phyloP scores from a whole-genome alignment of 2,329 filamentous ascomycete species.

The Fusarium anthophilum region DNA sequence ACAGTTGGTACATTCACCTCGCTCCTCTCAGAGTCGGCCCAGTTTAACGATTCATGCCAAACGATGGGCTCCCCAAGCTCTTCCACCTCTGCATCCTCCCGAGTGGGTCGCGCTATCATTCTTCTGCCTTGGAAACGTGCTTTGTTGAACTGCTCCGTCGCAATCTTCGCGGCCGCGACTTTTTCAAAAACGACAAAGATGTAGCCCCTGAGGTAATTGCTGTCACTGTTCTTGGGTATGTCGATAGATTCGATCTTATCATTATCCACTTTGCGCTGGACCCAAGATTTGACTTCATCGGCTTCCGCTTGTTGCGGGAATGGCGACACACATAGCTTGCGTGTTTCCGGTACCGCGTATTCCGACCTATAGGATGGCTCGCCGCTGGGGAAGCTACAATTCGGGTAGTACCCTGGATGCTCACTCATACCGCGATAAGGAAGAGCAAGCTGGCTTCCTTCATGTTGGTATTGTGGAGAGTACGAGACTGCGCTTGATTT shows the following conservation, averaged over 20 bases:
- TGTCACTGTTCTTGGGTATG: slow-evolving; percentile 37
- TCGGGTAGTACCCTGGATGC: slow-evolving; percentile 2
- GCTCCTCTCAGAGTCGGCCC: neutral
- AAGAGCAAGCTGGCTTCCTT: slow-evolving; percentile 20
- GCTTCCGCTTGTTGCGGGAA: slow-evolving; percentile 36
- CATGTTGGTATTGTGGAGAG: slow-evolving; percentile 19
- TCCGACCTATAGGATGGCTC: slow-evolving; percentile 1
- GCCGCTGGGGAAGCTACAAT: neutral
- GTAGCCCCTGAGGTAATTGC: slow-evolving; percentile 40
- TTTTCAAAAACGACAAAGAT: slow-evolving; percentile 40
- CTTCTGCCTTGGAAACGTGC: slow-evolving; percentile 39
- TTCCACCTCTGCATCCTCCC: slow-evolving; percentile 24
- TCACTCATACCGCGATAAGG: slow-evolving; percentile 26
- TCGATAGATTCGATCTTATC: slow-evolving; percentile 39
- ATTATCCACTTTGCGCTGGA: slow-evolving; percentile 38
- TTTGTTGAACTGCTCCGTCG: slow-evolving; percentile 40
- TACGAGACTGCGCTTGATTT: slow-evolving; percentile 10
- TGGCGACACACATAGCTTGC: slow-evolving; percentile 41
- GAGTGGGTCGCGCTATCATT: slow-evolving; percentile 37
- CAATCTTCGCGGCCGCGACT: slow-evolving; percentile 31
- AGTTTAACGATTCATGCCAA: neutral
- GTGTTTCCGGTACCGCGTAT: slow-evolving; percentile 23
- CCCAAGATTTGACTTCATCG: slow-evolving; percentile 43
- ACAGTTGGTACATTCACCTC: slow-evolving; percentile 7
- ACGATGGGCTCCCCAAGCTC: slow-evolving; percentile 6